A percentile compares a stretch with the other conserved stretches of the same genome.
phyloP scores from a whole-genome alignment of 306 rosid genomes.

The Cucumis melo region DNA sequence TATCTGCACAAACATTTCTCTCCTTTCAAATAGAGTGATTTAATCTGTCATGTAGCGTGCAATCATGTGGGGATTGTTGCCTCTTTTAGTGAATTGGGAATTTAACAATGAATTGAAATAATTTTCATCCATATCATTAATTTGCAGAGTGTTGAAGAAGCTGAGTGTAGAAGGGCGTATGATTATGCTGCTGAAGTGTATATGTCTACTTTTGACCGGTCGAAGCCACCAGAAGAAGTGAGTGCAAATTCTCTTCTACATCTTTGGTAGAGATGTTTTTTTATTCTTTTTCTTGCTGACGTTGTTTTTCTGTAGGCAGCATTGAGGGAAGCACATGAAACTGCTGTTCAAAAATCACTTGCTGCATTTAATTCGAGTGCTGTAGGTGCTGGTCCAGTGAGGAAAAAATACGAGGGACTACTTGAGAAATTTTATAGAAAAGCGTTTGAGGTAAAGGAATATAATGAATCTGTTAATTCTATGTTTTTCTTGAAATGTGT shows the following conservation, averaged over 20 bases:
- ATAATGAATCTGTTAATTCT: background rate
- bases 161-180: constrained; percentile 78
- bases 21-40: background rate
- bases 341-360: constrained; percentile 65
- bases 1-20: background rate
- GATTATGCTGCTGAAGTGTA: constrained; percentile 66
- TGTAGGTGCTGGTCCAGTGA: constrained; percentile 72
- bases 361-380: constrained; percentile 64
- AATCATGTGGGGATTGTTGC: background rate
- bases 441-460: constrained; percentile 65
- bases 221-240: constrained; percentile 85
- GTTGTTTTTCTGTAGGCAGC: constrained; percentile 37
- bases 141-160: constrained; percentile 87
- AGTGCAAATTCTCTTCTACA: constrained; percentile 16
- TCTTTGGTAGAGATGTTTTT: constrained; percentile 6
- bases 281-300: background rate
- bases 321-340: constrained; percentile 83
- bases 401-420: constrained; percentile 67
- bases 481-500: background rate
- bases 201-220: constrained; percentile 59
- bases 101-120: background rate
- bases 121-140: constrained; percentile 19
- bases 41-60: background rate
- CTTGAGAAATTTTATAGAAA: constrained; percentile 61
- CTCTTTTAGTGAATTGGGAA: background rate